These are phyloP conservation scores for Vaucheria bursata DNA, from an alignment of 352 stramenopile species.

Conservation along the genomic window DNA sequence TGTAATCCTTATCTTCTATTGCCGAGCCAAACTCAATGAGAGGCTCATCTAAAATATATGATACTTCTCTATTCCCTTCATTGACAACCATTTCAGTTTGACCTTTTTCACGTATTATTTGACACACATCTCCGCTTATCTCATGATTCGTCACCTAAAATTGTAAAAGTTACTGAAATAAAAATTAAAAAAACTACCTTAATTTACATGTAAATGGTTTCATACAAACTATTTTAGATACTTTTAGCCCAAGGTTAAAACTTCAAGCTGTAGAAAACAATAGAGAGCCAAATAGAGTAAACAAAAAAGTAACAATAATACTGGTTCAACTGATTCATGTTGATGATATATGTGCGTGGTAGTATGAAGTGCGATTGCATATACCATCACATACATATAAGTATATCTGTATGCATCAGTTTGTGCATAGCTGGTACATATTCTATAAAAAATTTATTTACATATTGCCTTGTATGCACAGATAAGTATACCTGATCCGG, in stretches of 20 bases:
- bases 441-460: too few relatives aligned
- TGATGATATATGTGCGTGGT: not conserved
- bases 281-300: too few relatives aligned
- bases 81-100: constrained; percentile 86
- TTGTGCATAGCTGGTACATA: too few relatives aligned
- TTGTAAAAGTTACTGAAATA: not conserved
- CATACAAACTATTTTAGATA: too few relatives aligned
- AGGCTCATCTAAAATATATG: constrained; percentile 82
- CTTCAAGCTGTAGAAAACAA: too few relatives aligned
- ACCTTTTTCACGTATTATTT: constrained; percentile 81
- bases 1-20: constrained; percentile 78
- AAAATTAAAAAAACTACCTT: too few relatives aligned
- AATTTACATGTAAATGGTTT: too few relatives aligned
- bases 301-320: not conserved
- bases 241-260: too few relatives aligned
- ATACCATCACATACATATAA: not conserved
- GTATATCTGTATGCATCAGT: too few relatives aligned
- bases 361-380: not conserved
- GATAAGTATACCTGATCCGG: constrained; percentile 78
- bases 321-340: not conserved
- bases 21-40: constrained; percentile 85
- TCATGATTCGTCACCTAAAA: constrained; percentile 73
- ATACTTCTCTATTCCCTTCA: constrained; percentile 81
- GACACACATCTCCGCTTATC: constrained; percentile 86
- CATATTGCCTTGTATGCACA: too few relatives aligned